Evolutionary conservation across 1,284 basidiomycete species (phyloP).

Genomic region (Ustilago cynodontis): DNA sequence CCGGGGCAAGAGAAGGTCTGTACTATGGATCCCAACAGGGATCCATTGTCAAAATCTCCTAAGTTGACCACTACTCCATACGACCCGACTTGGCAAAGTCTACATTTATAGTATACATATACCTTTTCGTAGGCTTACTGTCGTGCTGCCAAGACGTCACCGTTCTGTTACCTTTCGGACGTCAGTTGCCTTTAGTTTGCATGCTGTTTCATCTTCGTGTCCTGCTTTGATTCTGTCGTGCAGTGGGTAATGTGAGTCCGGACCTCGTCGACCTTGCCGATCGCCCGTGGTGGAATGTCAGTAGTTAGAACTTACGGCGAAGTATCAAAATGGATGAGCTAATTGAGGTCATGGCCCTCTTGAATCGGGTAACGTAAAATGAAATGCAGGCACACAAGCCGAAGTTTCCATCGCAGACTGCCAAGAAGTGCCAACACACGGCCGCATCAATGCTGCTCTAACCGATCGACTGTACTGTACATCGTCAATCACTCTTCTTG

Average conservation of each 20-base stretch:
- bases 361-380: not conserved
- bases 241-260: too few relatives aligned
- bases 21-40: not conserved
- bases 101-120: not conserved
- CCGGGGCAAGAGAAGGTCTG: slow-evolving; percentile 47
- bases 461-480: not conserved
- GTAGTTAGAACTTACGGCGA: too few relatives aligned
- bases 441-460: not conserved
- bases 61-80: slow-evolving; percentile 58
- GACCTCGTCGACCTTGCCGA: too few relatives aligned
- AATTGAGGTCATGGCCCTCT: not conserved
- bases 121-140: too few relatives aligned
- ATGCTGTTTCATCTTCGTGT: too few relatives aligned
- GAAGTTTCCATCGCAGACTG: not conserved
- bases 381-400: slow-evolving; percentile 13
- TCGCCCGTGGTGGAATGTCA: too few relatives aligned
- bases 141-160: too few relatives aligned
- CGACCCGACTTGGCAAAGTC: slow-evolving; percentile 6
- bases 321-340: not conserved
- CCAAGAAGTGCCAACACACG: slow-evolving; percentile 13
- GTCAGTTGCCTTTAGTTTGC: too few relatives aligned
- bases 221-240: too few relatives aligned
- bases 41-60: slow-evolving; percentile 42
- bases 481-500: not conserved
- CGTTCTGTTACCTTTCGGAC: too few relatives aligned